These are phyloP conservation scores for Rachicladosporium sp. DNA, from an alignment of 2,329 filamentous ascomycete species.

Conservation along the genomic window DNA sequence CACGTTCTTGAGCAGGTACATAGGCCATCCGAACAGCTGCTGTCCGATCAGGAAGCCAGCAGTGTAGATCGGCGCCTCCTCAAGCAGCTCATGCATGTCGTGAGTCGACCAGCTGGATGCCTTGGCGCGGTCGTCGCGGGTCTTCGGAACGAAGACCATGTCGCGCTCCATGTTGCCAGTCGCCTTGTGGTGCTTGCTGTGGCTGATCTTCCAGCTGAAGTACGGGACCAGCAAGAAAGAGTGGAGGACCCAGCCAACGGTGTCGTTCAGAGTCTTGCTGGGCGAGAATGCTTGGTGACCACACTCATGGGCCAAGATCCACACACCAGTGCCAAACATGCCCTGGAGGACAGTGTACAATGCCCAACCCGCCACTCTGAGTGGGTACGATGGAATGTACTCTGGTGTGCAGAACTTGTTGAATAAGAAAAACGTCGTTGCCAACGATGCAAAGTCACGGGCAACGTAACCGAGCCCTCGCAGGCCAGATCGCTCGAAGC, in stretches of 20 bases:
- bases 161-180: constrained; percentile 95
- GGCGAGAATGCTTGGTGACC: constrained; percentile 93
- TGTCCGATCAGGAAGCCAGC: constrained; percentile 62
- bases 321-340: constrained; percentile 83
- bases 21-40: constrained; percentile 85
- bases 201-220: constrained; percentile 99
- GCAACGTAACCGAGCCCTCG: constrained; percentile 71
- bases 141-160: constrained; percentile 98
- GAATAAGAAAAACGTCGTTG: constrained; percentile 71
- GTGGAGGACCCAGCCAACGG: constrained; percentile 84
- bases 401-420: constrained; percentile 83
- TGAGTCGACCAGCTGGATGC: constrained; percentile 63
- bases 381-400: constrained; percentile 56
- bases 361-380: constrained; percentile 54
- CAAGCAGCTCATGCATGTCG: constrained; percentile 76
- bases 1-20: constrained; percentile 83
- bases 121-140: constrained; percentile 65
- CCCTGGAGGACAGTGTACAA: constrained; percentile 73
- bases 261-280: constrained; percentile 83
- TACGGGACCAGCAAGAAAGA: constrained; percentile 85
- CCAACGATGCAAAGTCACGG: constrained; percentile 63
- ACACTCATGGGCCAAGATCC: constrained; percentile 96
- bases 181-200: constrained; percentile 99
- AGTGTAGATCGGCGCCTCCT: constrained; percentile 86
- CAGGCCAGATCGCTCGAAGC: constrained; percentile 74